Evolutionary conservation across 2,329 filamentous ascomycete species (phyloP).

Genomic region (Arthrobotrys musiformis): DNA sequence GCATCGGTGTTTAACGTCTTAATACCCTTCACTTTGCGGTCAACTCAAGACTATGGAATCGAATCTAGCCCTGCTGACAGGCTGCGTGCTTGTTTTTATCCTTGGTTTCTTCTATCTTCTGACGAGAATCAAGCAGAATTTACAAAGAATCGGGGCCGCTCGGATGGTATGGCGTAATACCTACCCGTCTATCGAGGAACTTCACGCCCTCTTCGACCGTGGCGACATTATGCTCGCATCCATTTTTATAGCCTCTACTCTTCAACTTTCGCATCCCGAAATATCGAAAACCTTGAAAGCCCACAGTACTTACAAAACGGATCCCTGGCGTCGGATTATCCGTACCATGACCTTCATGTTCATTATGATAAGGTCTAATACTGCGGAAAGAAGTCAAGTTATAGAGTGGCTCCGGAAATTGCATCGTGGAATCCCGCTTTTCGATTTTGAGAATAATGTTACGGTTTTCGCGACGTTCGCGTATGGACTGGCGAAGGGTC

Average conservation of each 20-base stretch:
- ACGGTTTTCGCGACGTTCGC: constrained; percentile 43
- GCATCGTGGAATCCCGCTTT: constrained; percentile 23
- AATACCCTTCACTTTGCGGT: not conserved
- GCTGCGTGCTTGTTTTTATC: constrained; percentile 2
- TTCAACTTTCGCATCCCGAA: constrained; percentile 30
- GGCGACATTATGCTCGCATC: constrained; percentile 43
- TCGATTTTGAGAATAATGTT: constrained; percentile 37
- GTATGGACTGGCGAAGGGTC: constrained; percentile 30
- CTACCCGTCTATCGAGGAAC: constrained; percentile 44
- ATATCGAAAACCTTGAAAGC: constrained; percentile 21
- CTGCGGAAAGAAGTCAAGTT: constrained; percentile 22
- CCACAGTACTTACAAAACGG: constrained; percentile 28
- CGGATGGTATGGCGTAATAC: constrained; percentile 44
- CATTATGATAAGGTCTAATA: constrained; percentile 43
- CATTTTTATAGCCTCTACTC: constrained; percentile 23
- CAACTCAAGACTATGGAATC: constrained; percentile 1
- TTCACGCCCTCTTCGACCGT: constrained; percentile 43
- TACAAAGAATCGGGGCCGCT: not conserved
- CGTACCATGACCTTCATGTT: constrained; percentile 39
- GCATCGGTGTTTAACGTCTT: too few species aligned
- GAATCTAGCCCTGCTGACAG: not conserved
- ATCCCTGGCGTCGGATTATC: constrained; percentile 38
- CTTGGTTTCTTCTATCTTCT: not conserved
- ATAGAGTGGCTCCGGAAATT: constrained; percentile 35
- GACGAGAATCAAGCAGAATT: not conserved